phyloP scores from a whole-genome alignment of 2,329 filamentous ascomycete genomes.

The Leptoxyphium fumago region DNA sequence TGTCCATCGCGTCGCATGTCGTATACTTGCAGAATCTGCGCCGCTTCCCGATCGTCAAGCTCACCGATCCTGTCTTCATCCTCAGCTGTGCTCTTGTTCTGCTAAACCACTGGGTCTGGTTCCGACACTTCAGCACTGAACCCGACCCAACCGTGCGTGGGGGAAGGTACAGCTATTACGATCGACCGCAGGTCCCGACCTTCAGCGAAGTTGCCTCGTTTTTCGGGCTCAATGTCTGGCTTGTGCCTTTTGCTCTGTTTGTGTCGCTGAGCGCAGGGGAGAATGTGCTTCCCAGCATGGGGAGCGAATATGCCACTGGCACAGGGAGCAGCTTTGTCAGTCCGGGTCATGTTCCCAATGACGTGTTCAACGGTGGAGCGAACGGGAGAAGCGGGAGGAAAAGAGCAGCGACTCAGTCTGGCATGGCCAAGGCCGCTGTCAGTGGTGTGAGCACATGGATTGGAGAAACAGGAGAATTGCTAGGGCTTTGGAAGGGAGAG shows the following conservation, averaged over 20 bases:
- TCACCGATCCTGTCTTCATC: slow-evolving; percentile 77
- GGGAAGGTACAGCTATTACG: slow-evolving; percentile 38
- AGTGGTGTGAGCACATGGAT: slow-evolving; percentile 50
- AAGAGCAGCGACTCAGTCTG: slow-evolving; percentile 36
- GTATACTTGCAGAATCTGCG: slow-evolving; percentile 81
- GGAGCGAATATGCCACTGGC: slow-evolving; percentile 55
- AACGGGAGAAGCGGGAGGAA: slow-evolving; percentile 27
- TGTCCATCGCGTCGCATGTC: slow-evolving; percentile 68
- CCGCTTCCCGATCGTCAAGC: slow-evolving; percentile 61
- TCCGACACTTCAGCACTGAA: slow-evolving; percentile 68
- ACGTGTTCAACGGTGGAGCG: slow-evolving; percentile 30
- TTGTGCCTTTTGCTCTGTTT: slow-evolving; percentile 89
- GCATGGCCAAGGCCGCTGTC: slow-evolving; percentile 44
- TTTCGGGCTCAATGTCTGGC: slow-evolving; percentile 92
- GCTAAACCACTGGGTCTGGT: slow-evolving; percentile 89
- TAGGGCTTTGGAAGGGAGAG: slow-evolving; percentile 49
- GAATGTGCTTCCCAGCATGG: slow-evolving; percentile 87
- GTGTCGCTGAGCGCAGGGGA: slow-evolving; percentile 88
- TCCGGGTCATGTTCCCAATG: slow-evolving; percentile 25
- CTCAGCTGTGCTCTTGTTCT: slow-evolving; percentile 73
- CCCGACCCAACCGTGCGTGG: slow-evolving; percentile 37
- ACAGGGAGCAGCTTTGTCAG: slow-evolving; percentile 36
- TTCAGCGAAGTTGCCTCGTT: slow-evolving; percentile 94
- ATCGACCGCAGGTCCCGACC: slow-evolving; percentile 45
- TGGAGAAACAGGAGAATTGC: slow-evolving; percentile 43